phyloP scores from a whole-genome alignment of 495 filamentous ascomycete species.

The Amphirosellinia nigrospora region DNA sequence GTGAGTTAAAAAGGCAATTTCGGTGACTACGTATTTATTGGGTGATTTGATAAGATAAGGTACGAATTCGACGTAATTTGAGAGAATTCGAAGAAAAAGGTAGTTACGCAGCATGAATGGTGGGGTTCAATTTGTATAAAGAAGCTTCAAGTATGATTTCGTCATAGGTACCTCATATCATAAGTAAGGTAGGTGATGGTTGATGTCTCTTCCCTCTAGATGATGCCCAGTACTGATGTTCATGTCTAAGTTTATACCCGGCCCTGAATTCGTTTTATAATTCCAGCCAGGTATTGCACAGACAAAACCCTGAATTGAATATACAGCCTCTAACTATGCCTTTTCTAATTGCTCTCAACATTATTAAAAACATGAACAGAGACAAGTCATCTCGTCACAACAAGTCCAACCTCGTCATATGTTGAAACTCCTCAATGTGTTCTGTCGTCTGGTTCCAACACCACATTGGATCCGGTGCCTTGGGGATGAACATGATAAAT shows the following conservation, averaged over 20 bases:
- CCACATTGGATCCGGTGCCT: constrained; percentile 35
- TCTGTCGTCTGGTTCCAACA: constrained; percentile 37
- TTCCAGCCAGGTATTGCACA: too few relatives aligned
- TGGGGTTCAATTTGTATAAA: neutral
- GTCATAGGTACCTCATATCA: constrained; percentile 17
- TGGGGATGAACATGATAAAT: constrained; percentile 24
- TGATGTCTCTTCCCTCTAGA: neutral
- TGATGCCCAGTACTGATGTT: neutral
- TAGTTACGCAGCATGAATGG: neutral
- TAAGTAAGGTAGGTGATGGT: neutral
- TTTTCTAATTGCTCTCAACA: neutral
- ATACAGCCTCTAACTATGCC: neutral
- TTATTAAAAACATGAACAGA: neutral
- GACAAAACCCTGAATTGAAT: neutral
- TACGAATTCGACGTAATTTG: neutral
- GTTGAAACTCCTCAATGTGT: constrained; percentile 20
- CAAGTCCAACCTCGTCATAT: constrained; percentile 25
- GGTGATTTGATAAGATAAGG: neutral
- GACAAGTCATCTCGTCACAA: neutral
- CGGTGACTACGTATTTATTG: too few relatives aligned
- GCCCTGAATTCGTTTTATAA: neutral
- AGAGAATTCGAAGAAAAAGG: neutral
- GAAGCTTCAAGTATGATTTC: neutral
- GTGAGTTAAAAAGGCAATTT: neutral
- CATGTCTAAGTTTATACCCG: neutral